Evolutionary conservation across 2,329 filamentous ascomycete genomes (phyloP), one percentile per base, ranked within the genome.

Genomic region (Blastomyces parvus): DNA sequence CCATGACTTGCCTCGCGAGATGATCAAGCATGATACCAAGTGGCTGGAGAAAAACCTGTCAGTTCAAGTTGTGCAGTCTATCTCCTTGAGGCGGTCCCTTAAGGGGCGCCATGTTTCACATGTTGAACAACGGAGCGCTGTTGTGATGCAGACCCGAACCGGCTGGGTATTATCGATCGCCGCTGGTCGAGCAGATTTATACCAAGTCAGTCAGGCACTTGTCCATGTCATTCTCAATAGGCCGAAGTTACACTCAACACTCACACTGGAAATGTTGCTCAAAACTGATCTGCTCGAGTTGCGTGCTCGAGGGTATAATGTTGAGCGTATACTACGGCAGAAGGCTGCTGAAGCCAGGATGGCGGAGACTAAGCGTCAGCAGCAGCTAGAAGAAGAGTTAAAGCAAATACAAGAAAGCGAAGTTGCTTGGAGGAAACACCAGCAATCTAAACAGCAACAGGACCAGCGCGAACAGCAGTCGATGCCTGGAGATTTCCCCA

Each of bases 271-370:
- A 76, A 92, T 91, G 61, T 88, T 99, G 66, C 79, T 99, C 46
- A 93, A 89, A 64, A 86, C 94, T 9, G 90, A 93, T 69, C 81
- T 99, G 30, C 84, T 89, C 57, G 87, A 92, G 60, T 79, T 99
- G 50, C 87, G 90, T 69, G 86, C 87, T 65, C 90, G 94, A 67
- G 94, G 94, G 1, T 97, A 97, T 80, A 97, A 99, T 68, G 94
- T 99, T 48, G 91, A 97, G 71, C 88, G 94, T 59, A 97, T 99
- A 66, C 81, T 99, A 27, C 86, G 90, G 46, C 88, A 88, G 62
- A 95, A 95, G 77, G 91, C 89, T 25, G 89, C 90, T 2, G 91
- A 97, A 74, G 90, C 90, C 6, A 85, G 90, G 61, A 86, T 97
- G 67, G 91, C 91, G 0, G 92, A 97, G 71, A 88, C 89, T 69